Conservation (phyloP, 148 eudicot species). For the Euryodendron excelsum region DNA sequence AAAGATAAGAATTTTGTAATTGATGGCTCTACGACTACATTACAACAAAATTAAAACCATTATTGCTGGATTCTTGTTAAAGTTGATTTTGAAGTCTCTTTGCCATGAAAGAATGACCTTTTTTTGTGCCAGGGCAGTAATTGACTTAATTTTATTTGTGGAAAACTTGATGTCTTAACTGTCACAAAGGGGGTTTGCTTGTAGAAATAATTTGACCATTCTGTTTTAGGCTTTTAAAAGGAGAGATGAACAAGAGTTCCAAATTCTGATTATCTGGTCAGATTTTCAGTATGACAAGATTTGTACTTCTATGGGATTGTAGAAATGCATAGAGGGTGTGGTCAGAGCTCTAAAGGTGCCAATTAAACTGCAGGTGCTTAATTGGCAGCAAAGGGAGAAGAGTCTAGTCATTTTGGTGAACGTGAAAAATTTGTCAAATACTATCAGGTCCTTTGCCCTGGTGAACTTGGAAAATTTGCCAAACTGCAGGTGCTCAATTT, state of each 20-base stretch:
- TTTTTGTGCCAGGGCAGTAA: neutral
- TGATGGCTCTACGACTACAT: neutral
- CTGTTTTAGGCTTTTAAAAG: slow-evolving; percentile 2
- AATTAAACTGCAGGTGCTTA: too few relatives aligned
- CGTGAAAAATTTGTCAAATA: too few relatives aligned
- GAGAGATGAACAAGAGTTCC: neutral
- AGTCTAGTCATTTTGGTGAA: too few relatives aligned
- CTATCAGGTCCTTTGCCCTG: too few relatives aligned
- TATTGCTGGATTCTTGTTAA: neutral
- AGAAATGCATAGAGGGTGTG: slow-evolving; percentile 90
- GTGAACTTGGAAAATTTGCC: too few relatives aligned
- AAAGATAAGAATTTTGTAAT: neutral
- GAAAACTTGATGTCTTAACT: neutral
- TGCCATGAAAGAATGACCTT: neutral
- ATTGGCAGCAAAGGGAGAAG: too few relatives aligned
- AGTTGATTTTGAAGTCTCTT: neutral
- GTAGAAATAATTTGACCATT: neutral
- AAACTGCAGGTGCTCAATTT: too few relatives aligned
- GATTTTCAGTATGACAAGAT: neutral
- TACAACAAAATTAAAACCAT: neutral
- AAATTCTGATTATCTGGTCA: slow-evolving; percentile 4
- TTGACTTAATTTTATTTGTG: neutral
- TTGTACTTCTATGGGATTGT: slow-evolving; percentile 22
- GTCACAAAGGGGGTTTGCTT: neutral
- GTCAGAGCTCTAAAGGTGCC: slow-evolving; percentile 87